Base-by-base conservation (phyloP, 2,329 filamentous ascomycete species). In the Triangularia verruculosa region DNA sequence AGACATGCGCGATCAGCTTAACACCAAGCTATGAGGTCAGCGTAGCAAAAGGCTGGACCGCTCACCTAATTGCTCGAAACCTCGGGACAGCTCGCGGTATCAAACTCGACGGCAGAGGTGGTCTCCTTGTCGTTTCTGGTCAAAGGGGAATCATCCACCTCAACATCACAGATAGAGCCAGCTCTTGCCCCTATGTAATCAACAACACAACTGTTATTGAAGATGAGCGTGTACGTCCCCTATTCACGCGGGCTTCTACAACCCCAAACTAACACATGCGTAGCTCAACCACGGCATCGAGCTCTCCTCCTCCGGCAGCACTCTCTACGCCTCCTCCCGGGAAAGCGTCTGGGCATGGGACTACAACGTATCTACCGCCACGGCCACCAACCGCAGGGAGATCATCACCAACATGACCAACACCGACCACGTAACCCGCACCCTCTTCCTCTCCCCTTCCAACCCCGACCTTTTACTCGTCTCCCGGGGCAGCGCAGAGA, bases 381-480 rank as follows among this genome's bases (percentile, higher is more conserved):
- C 81, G 3, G 79, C 85, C 52, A 67, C 72, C 53, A 67, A 71
- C 59, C 81, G 79, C 57, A 78, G 78, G 64, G 84, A 81, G 2
- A 64, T 92, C 4, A 78, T 93, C 55, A 78, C 77, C 39, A 85
- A 86, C 67, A 91, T 92, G 88, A 79, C 70, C 68, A 83, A 82
- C 64, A 74, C 78, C 4, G 88, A 86, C 57, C 88, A 92, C 69
- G 83, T 79, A 5, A 89, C 88, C 0, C 82, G 90, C 34, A 92
- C 89, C 0, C 78, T 93, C 1, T 79, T 91, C 43, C 75, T 89
- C 13, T 86, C 89, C 0, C 72, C 77, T 15, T 80, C 80, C 30
- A 75, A 79, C 7, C 81, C 85, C 0, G 83, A 82, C 20, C 77
- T 84, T 65, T 78, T 93, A 3, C 74, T 92, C 53, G 82, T 92